Evolutionary conservation across 768 basidiomycete genomes (phyloP).

Genomic region (Chalciporus chontae): DNA sequence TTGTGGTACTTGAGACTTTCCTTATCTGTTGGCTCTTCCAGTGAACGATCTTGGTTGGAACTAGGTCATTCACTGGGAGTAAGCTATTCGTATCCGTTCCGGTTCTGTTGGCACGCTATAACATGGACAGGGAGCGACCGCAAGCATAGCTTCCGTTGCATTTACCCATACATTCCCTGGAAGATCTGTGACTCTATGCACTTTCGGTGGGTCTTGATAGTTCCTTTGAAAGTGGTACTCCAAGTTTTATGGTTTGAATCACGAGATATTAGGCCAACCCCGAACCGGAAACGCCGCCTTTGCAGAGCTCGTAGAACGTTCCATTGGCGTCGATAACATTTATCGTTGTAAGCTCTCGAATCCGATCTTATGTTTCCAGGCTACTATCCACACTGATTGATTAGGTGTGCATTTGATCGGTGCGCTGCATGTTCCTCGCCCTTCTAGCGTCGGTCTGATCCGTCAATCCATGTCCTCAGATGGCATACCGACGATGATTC

Average conservation of each 20-base stretch:
- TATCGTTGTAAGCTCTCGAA: conserved; percentile 35
- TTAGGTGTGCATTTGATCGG: conserved; percentile 45
- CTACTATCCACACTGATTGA: conserved; percentile 1
- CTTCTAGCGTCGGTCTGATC: background rate
- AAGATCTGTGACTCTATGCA: conserved; percentile 34
- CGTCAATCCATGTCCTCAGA: conserved; percentile 29
- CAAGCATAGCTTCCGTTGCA: conserved; percentile 36
- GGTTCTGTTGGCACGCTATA: background rate
- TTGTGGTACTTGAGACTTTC: conserved; percentile 24
- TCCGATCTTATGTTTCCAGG: background rate
- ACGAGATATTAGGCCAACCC: conserved; percentile 44
- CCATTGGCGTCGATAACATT: conserved; percentile 36
- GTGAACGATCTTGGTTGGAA: conserved; percentile 1
- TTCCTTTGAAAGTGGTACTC: no score
- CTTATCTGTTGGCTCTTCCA: background rate
- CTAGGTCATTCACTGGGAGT: conserved; percentile 42
- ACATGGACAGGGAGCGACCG: conserved; percentile 33
- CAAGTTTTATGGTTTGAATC: background rate
- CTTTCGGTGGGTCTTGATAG: conserved; percentile 35
- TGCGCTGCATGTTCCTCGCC: conserved; percentile 8
- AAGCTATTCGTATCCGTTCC: conserved; percentile 3
- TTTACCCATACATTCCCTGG: conserved; percentile 29
- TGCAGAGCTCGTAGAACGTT: conserved; percentile 37
- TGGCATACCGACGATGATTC: conserved; percentile 51
- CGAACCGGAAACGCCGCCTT: conserved; percentile 42